Conservation (phyloP, 1,284 basidiomycete species). For the Ustilago sp. region DNA sequence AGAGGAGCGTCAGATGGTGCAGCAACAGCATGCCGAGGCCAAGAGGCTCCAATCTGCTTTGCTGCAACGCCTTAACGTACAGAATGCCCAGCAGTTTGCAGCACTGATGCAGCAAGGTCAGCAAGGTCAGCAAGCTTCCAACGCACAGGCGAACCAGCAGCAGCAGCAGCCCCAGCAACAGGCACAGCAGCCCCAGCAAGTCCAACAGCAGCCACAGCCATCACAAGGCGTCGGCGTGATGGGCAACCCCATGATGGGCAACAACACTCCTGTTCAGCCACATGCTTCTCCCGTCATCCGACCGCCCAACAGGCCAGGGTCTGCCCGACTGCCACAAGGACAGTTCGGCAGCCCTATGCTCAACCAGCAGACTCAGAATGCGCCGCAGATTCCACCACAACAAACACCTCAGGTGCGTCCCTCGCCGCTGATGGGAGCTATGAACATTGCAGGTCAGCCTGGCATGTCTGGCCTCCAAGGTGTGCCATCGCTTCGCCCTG, state of each 20-base stretch:
- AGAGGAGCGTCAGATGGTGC: slow-evolving; percentile 50
- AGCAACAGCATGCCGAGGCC: slow-evolving; percentile 52
- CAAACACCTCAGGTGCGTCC: slow-evolving; percentile 44
- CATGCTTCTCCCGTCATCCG: slow-evolving; percentile 48
- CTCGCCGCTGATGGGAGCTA: slow-evolving; percentile 41
- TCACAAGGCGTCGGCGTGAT: slow-evolving; percentile 26
- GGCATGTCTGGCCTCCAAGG: slow-evolving; percentile 44
- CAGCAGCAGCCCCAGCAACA: slow-evolving; percentile 20
- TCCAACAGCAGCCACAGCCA: slow-evolving; percentile 34
- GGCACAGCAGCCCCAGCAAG: slow-evolving; percentile 19
- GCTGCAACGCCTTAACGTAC: slow-evolving; percentile 48
- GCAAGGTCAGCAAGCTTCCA: slow-evolving; percentile 16
- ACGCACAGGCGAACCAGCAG: neutral
- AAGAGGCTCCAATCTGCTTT: slow-evolving; percentile 48
- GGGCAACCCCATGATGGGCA: slow-evolving; percentile 27
- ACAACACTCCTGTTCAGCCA: slow-evolving; percentile 19
- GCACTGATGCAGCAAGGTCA: slow-evolving; percentile 42
- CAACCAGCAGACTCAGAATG: slow-evolving; percentile 35
- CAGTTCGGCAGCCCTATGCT: slow-evolving; percentile 52
- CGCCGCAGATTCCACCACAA: slow-evolving; percentile 32
- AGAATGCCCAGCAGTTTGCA: slow-evolving; percentile 45
- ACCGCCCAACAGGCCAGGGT: slow-evolving; percentile 41
- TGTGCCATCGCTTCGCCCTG: slow-evolving; percentile 49
- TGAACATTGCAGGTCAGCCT: slow-evolving; percentile 27
- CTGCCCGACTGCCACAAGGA: slow-evolving; percentile 43